A percentile compares a stretch with the other conserved stretches of the same genome.
These are phyloP conservation scores for Lepidium didymum DNA, from an alignment of 345 rosid genomes.

Conservation along the genomic window DNA sequence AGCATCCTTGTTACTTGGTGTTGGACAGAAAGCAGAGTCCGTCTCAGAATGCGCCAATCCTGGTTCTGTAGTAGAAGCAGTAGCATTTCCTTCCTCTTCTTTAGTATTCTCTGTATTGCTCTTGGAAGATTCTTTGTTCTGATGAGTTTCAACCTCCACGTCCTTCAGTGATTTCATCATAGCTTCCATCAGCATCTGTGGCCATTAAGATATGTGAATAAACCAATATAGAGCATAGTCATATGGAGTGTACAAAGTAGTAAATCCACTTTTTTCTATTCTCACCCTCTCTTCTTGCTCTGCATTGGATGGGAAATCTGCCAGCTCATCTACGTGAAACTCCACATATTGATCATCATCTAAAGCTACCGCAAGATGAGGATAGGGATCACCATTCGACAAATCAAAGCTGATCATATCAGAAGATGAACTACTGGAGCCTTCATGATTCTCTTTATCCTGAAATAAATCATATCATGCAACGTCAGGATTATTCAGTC, in stretches of 20 bases:
- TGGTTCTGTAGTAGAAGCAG: conserved; percentile 23
- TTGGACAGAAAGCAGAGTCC: conserved; percentile 21
- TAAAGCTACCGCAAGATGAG: conserved; percentile 42
- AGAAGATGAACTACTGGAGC: conserved; percentile 54
- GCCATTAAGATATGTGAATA: conserved; percentile 7
- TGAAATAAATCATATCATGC: conserved; percentile 27
- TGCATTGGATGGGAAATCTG: conserved; percentile 61
- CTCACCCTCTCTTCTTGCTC: conserved; percentile 91
- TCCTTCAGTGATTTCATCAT: conserved; percentile 64
- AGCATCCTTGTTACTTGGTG: conserved; percentile 6
- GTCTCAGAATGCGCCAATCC: conserved; percentile 22
- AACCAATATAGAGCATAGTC: not conserved
- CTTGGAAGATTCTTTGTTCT: conserved; percentile 27
- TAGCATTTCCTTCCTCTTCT: conserved; percentile 20
- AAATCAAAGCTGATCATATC: conserved; percentile 83
- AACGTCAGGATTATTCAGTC: not conserved
- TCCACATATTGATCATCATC: conserved; percentile 80
- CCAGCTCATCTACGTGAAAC: conserved; percentile 69
- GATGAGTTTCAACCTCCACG: conserved; percentile 32
- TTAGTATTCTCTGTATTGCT: conserved; percentile 17
- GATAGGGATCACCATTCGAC: conserved; percentile 51
- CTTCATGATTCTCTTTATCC: conserved; percentile 41
- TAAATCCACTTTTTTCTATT: not conserved
- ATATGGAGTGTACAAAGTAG: not conserved
- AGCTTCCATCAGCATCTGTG: conserved; percentile 90